These are phyloP conservation scores for Penicillium occitanis DNA, from an alignment of 2,329 filamentous ascomycete genomes.

Conservation along the genomic window DNA sequence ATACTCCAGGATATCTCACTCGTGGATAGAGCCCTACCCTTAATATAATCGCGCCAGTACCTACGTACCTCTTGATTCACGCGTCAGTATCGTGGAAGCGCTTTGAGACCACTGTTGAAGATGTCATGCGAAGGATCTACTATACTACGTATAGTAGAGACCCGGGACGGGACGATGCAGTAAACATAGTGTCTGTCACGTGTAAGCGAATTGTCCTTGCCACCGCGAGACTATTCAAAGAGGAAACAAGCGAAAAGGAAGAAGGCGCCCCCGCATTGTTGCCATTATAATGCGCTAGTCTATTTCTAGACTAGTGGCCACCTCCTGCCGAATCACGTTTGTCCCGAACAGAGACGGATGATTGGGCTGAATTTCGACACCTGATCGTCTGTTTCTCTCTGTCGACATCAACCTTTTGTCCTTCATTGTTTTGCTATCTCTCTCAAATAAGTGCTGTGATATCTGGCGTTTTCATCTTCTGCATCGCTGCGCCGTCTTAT, in stretches of 20 bases:
- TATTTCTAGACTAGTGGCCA: neutral
- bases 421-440: neutral
- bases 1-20: too few species aligned
- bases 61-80: neutral
- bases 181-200: neutral
- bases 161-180: too few species aligned
- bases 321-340: neutral
- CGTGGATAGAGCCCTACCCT: too few species aligned
- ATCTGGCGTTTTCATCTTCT: neutral
- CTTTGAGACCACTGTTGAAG: neutral
- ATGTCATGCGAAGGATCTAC: too few species aligned
- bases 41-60: too few species aligned
- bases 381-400: neutral
- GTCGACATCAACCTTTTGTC: neutral
- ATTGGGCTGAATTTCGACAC: conserved; percentile 15
- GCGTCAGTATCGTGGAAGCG: too few species aligned
- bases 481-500: neutral
- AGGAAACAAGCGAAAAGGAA: neutral
- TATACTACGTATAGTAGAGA: too few species aligned
- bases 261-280: conserved; percentile 7
- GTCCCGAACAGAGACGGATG: neutral
- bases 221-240: neutral
- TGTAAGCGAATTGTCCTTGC: neutral
- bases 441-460: neutral
- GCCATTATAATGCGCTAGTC: neutral